Conservation (phyloP, 805 yeast genomes). For the Cyberlindnera xishuangbannaensis region DNA sequence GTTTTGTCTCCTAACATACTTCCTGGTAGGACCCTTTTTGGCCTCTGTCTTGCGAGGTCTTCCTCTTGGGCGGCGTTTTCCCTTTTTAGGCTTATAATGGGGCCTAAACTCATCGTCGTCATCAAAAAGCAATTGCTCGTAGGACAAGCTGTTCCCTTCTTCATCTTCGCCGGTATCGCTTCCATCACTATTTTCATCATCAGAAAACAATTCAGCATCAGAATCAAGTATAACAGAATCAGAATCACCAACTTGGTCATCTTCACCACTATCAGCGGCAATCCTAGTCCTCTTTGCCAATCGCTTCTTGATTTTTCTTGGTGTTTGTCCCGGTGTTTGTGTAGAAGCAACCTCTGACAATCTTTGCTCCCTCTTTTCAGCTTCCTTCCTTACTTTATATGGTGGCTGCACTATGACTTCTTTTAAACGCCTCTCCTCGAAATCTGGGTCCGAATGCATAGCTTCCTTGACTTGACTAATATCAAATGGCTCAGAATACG, state of each 20-base stretch:
- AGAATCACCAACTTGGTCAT: no score
- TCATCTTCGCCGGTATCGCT: conserved; percentile 16
- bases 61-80: conserved; percentile 6
- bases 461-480: conserved; percentile 18
- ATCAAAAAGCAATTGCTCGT: conserved; percentile 5
- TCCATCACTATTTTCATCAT: conserved; percentile 3
- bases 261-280: no score
- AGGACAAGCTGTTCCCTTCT: conserved; percentile 18
- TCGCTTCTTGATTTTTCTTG: neutral
- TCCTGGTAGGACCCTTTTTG: conserved; percentile 7
- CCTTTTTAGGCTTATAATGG: conserved; percentile 2
- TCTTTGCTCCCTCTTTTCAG: neutral
- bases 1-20: conserved; percentile 23
- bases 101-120: conserved; percentile 26
- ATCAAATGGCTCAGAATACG: conserved; percentile 22
- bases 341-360: neutral
- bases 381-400: conserved; percentile 5
- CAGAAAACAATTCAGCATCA: neutral
- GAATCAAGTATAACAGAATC: no score
- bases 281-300: no score
- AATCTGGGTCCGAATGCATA: conserved; percentile 20
- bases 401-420: conserved; percentile 10
- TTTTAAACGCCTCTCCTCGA: conserved; percentile 24
- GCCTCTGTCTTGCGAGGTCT: conserved; percentile 25
- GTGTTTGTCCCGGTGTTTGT: neutral